Evolutionary conservation across 345 rosid genomes (phyloP).

Genomic region (Turritis glabra): DNA sequence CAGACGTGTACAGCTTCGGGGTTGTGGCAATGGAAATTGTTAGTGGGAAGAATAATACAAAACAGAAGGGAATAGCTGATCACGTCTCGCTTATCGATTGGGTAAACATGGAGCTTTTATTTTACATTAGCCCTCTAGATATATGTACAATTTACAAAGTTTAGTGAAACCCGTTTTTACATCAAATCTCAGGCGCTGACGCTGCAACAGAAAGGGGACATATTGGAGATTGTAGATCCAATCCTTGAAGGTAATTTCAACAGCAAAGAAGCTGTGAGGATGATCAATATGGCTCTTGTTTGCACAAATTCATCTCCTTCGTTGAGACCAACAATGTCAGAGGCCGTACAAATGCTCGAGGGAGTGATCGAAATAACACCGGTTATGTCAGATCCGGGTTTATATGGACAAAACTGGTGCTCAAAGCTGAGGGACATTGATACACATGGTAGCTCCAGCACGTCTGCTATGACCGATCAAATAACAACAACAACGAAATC

Average conservation of each 20-base stretch:
- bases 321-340: constrained; percentile 49
- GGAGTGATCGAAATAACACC: constrained; percentile 32
- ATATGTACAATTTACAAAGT: neutral
- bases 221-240: constrained; percentile 44
- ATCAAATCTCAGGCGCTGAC: constrained; percentile 33
- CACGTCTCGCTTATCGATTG: constrained; percentile 43
- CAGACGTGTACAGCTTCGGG: constrained; percentile 54
- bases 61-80: constrained; percentile 3
- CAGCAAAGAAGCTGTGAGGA: constrained; percentile 37
- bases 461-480: constrained; percentile 8
- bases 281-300: constrained; percentile 47
- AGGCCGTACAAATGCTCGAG: constrained; percentile 44
- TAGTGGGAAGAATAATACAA: constrained; percentile 39
- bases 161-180: neutral
- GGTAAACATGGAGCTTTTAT: constrained; percentile 26
- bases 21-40: constrained; percentile 50
- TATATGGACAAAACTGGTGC: constrained; percentile 37
- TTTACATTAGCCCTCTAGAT: neutral
- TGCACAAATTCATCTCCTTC: constrained; percentile 50
- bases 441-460: constrained; percentile 8
- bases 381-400: constrained; percentile 26
- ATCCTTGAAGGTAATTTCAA: constrained; percentile 31
- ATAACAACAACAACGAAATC: neutral
- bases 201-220: constrained; percentile 34
- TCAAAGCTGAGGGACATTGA: constrained; percentile 36